Conservation (phyloP, 768 basidiomycete species). For the Kwoniella dendrophila region DNA sequence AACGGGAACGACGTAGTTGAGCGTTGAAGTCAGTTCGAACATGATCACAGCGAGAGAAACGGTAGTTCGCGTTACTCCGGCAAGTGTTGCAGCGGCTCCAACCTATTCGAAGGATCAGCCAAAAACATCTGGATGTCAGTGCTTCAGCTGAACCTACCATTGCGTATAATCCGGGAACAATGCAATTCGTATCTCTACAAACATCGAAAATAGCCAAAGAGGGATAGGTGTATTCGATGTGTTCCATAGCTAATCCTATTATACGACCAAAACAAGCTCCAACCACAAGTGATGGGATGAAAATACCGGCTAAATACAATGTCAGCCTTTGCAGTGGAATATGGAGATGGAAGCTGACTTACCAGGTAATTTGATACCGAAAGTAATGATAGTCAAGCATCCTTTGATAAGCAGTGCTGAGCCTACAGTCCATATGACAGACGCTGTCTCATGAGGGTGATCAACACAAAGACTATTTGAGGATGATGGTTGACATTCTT, state of each 20-base stretch:
- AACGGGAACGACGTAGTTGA: conserved; percentile 73
- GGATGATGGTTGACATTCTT: conserved; percentile 72
- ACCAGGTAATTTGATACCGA: conserved; percentile 69
- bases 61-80: conserved; percentile 86
- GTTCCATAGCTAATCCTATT: conserved; percentile 77
- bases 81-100: conserved; percentile 88
- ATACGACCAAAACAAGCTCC: conserved; percentile 92
- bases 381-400: conserved; percentile 79
- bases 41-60: conserved; percentile 95
- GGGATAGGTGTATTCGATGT: conserved; percentile 69
- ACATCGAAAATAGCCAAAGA: conserved; percentile 65
- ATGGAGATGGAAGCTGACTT: conserved; percentile 1
- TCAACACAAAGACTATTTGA: conserved; percentile 72
- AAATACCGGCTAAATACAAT: conserved; percentile 77
- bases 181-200: conserved; percentile 71
- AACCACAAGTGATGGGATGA: conserved; percentile 89
- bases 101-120: conserved; percentile 36
- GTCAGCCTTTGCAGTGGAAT: conserved; percentile 9
- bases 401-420: conserved; percentile 81
- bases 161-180: conserved; percentile 87
- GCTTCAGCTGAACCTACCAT: conserved; percentile 65
- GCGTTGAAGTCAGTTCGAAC: conserved; percentile 89
- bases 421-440: conserved; percentile 67
- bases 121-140: background rate
- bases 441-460: conserved; percentile 61